Evolutionary conservation across 139 green algal species (phyloP), one percentile per base, ranked within the genome.

Genomic region (Diplosphaera chodatii): DNA sequence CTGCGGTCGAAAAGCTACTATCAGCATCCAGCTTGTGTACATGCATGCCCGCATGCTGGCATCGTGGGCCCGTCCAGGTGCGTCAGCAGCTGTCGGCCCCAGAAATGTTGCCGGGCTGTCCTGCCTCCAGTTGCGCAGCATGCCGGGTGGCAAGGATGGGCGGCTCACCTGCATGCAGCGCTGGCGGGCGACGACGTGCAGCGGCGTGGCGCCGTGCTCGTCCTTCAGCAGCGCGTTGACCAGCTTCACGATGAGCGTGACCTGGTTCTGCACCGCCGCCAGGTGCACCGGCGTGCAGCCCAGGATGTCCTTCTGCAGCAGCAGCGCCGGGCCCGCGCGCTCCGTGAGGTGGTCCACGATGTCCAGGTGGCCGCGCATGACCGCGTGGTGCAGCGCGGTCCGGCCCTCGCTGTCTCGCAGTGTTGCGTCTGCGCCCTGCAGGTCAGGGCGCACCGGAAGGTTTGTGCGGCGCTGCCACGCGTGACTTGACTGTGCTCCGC

Each of bases 271-370:
- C 48, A 89, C 74, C 29, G 84, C 84, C 18, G 83, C 84, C 32
- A 90, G 69, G 73, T 90, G 84, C 27, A 90, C 74, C 1, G 84
- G 84, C 1, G 84, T 90, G 70, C 83, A 89, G 40, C 73, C 77
- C 30, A 90, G 70, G 16, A 90, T 78, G 69, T 90, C 84, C 32
- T 81, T 82, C 16, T 70, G 70, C 27, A 89, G 70, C 66, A 88
- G 67, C 37, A 87, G 62, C 63, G 33, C 66, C 20, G 83, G 75
- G 34, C 74, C 76, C 37, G 74, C 77, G 20, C 56, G 32, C 5
- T 56, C 65, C 59, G 89, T 70, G 40, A 90, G 71, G 16, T 64
- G 28, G 29, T 85, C 74, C n/a, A 85, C 82, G 29, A 78, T 69
- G 1, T 29, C 66, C 66, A 85, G 31, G 70, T 90, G 77, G 31